Evolutionary conservation across 192 early-diverging fungal species (phyloP), one percentile per base, ranked within the genome.

Genomic region (Phycomyces nitens): DNA sequence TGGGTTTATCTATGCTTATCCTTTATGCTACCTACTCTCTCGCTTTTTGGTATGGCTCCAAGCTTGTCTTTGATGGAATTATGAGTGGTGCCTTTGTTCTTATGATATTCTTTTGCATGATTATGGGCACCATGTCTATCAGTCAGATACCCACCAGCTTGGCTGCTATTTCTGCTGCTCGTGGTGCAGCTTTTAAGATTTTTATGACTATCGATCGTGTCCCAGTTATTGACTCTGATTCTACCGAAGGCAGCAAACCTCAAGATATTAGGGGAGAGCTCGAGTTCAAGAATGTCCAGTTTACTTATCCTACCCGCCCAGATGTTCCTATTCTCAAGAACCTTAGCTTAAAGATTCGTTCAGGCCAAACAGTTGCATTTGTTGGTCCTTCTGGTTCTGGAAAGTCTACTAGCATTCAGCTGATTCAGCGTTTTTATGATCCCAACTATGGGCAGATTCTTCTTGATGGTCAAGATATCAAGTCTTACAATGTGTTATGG

Each of bases 341-440:
- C 42, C 75, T 97, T 43, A 83, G 64, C 65, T 75, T 98, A 23
- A 83, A 64, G 20, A 82, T 95, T 49, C 58, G 74, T 34, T 80
- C 90, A 3, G 94, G 96, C 16, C 77, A 86, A 69, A 92, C 87
- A 8, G 87, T 94, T n/a, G 95, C 94, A 21, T 80, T 97, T 60
- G 95, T 96, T 9, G 95, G 95, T 41, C 82, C 79, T 53, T 92
- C 90, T 12, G 96, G 96, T 18, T 84, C 83, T 62, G 91, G 91
- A 54, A 95, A 96, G 69, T 90, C 88, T 11, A 97, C 94, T 18
- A 89, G 89, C 62, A 84, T 95, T 7, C 79, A 84, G 44, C 79
- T 97, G 34, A 56, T 97, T 21, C 85, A 94, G 75, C 85, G 95
- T 41, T 95, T 96, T 71, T 96, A 99, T 73, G 86, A 86, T 62